Evolutionary conservation across 768 basidiomycete species (phyloP).

Genomic region (Daedaleopsis sinensis): DNA sequence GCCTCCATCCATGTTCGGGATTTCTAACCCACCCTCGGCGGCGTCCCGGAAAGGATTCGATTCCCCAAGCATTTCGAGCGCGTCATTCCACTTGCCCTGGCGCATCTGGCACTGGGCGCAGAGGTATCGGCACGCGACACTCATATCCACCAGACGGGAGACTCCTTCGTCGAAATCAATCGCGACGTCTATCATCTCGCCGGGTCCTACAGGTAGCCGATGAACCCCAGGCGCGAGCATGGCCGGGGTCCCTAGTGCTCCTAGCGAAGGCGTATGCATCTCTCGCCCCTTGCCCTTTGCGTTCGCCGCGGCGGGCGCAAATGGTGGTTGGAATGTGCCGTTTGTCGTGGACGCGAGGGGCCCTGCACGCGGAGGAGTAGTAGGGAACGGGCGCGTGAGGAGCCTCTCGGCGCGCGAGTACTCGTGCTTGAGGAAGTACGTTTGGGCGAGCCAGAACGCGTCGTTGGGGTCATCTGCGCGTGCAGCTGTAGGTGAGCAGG

Average conservation of each 20-base stretch:
- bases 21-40: slow-evolving; percentile 65
- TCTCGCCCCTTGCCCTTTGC: slow-evolving; percentile 65
- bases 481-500: neutral
- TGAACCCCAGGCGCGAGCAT: slow-evolving; percentile 36
- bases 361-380: slow-evolving; percentile 38
- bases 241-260: slow-evolving; percentile 5
- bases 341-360: slow-evolving; percentile 37
- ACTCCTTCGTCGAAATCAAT: slow-evolving; percentile 65
- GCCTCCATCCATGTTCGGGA: slow-evolving; percentile 87
- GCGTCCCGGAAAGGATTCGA: slow-evolving; percentile 84
- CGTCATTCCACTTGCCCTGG: slow-evolving; percentile 91
- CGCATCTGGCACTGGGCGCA: slow-evolving; percentile 94
- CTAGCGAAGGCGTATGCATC: slow-evolving; percentile 9
- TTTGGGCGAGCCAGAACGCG: slow-evolving; percentile 99
- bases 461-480: slow-evolving; percentile 89
- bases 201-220: slow-evolving; percentile 65
- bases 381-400: slow-evolving; percentile 83
- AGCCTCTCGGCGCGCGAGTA: slow-evolving; percentile 93
- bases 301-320: slow-evolving; percentile 36
- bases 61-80: slow-evolving; percentile 91
- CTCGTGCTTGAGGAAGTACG: slow-evolving; percentile 94
- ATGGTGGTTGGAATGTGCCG: slow-evolving; percentile 40
- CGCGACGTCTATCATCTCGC: slow-evolving; percentile 70
- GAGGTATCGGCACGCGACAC: slow-evolving; percentile 93
- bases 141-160: slow-evolving; percentile 88